Conservation (phyloP, 1,139 yeast species). For the Oligophagozyma castellii region DNA sequence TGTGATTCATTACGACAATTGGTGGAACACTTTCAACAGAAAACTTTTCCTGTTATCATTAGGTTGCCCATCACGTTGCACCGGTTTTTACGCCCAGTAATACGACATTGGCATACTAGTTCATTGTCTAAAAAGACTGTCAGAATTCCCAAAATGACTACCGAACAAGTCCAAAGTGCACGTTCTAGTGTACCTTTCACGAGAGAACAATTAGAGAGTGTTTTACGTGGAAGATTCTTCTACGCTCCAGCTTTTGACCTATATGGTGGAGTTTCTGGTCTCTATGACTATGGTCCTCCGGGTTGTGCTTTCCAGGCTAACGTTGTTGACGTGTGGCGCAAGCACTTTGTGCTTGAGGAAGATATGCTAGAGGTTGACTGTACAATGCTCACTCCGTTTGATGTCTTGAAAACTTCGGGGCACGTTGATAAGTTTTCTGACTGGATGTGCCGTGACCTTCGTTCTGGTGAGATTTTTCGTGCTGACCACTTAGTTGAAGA, state of each 20-base stretch:
- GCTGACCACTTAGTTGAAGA: constrained; percentile 98
- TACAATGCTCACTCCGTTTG: constrained; percentile 95
- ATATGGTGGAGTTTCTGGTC: constrained; percentile 97
- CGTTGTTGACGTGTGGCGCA: constrained; percentile 90
- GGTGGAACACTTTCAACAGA: too few relatives aligned
- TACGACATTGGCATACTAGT: too few relatives aligned
- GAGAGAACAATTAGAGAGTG: constrained; percentile 81
- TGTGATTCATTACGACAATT: too few relatives aligned
- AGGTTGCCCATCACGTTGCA: too few relatives aligned
- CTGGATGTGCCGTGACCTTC: constrained; percentile 96
- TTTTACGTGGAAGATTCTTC: constrained; percentile 89
- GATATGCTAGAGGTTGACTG: constrained; percentile 98
- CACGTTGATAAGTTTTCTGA: constrained; percentile 98
- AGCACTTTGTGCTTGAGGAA: constrained; percentile 93
- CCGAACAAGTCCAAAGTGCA: constrained; percentile 26
- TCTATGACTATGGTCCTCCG: constrained; percentile 98
- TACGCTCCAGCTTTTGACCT: constrained; percentile 95
- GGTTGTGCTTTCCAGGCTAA: constrained; percentile 98
- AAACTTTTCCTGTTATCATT: too few relatives aligned
- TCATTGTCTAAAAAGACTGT: constrained; percentile 21
- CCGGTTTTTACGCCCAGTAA: too few relatives aligned
- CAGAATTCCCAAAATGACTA: constrained; percentile 20
- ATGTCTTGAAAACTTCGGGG: constrained; percentile 95
- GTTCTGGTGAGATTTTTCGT: constrained; percentile 95
- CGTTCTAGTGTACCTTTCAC: constrained; percentile 39